These are phyloP conservation scores for Botryotinia narcissicola DNA, from an alignment of 2,329 filamentous ascomycete genomes.

Conservation along the genomic window DNA sequence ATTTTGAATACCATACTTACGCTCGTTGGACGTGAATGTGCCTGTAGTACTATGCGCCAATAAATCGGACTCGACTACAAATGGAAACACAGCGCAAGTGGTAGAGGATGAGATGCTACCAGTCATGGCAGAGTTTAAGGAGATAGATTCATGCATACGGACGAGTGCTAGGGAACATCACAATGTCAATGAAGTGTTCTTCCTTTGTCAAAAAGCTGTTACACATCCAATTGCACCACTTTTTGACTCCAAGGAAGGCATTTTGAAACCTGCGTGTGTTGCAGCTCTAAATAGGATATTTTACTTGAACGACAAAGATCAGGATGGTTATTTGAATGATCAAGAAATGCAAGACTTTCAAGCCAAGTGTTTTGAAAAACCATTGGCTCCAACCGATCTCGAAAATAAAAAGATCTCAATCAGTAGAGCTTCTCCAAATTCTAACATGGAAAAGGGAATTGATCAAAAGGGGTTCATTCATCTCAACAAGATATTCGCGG, in stretches of 20 bases:
- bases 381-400: conserved; percentile 75
- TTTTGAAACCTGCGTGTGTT: conserved; percentile 83
- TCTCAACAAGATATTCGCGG: conserved; percentile 92
- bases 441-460: conserved; percentile 68
- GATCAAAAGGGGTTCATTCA: conserved; percentile 81
- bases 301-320: conserved; percentile 93
- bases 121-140: conserved; percentile 97
- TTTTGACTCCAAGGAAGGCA: conserved; percentile 91
- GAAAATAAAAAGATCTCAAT: conserved; percentile 90
- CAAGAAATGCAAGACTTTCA: conserved; percentile 90
- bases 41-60: conserved; percentile 96
- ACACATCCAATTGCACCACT: conserved; percentile 95
- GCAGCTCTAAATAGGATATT: conserved; percentile 87
- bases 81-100: conserved; percentile 75
- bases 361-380: conserved; percentile 85
- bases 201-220: conserved; percentile 96
- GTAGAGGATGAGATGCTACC: conserved; percentile 97
- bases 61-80: conserved; percentile 83
- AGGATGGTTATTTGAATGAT: conserved; percentile 89
- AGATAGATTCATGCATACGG: conserved; percentile 96
- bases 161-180: conserved; percentile 88
- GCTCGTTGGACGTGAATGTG: conserved; percentile 96
- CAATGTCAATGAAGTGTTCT: conserved; percentile 96
- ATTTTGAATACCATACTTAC: conserved; percentile 98
- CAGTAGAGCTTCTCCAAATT: conserved; percentile 62